Evolutionary conservation across 352 stramenopile species (phyloP).

Genomic region (Pythium aristosporum): DNA sequence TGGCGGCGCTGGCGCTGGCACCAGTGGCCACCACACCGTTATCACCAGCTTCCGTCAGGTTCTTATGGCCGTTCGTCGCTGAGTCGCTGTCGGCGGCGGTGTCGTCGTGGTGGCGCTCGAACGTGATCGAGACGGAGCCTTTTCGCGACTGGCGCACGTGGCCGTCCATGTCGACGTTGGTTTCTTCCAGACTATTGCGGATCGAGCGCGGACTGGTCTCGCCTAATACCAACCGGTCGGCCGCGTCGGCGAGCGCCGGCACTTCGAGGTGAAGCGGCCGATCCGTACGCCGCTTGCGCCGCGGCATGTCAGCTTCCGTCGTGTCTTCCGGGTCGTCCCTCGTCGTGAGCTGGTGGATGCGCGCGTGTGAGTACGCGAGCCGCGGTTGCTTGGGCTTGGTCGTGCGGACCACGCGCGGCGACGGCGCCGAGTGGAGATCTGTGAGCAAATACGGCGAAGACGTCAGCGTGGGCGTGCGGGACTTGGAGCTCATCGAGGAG

Average conservation of each 20-base stretch:
- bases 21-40: neutral
- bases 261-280: slow-evolving; percentile 27
- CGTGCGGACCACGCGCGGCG: neutral
- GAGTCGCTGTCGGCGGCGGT: neutral
- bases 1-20: neutral
- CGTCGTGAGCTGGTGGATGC: slow-evolving; percentile 8
- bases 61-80: neutral
- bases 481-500: slow-evolving; percentile 15
- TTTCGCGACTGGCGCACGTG: slow-evolving; percentile 36
- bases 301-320: slow-evolving; percentile 14
- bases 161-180: slow-evolving; percentile 46
- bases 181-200: slow-evolving; percentile 59
- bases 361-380: neutral
- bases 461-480: slow-evolving; percentile 19
- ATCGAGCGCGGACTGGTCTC: slow-evolving; percentile 69
- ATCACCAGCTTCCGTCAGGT: neutral
- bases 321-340: slow-evolving; percentile 12
- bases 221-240: slow-evolving; percentile 41
- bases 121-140: slow-evolving; percentile 19
- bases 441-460: slow-evolving; percentile 21
- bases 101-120: slow-evolving; percentile 2
- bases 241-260: slow-evolving; percentile 20
- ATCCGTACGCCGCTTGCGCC: slow-evolving; percentile 15
- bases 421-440: slow-evolving; percentile 20
- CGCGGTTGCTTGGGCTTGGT: slow-evolving; percentile 17